These are phyloP conservation scores for Gleditsia sinensis DNA, from an alignment of 306 rosid species.

Conservation along the genomic window DNA sequence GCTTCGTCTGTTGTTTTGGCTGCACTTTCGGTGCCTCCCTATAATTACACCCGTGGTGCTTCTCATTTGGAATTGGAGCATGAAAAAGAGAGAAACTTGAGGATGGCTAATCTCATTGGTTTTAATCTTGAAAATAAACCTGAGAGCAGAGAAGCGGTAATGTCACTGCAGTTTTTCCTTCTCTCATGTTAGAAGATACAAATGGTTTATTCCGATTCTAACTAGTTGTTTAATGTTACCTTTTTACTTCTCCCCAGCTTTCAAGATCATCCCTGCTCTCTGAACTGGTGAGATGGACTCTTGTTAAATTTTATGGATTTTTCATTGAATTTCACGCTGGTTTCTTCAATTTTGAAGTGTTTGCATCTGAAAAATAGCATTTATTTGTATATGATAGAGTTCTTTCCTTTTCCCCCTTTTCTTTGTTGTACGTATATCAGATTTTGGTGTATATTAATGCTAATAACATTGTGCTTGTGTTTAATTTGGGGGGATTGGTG, in stretches of 20 bases:
- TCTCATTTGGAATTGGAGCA: conserved; percentile 88
- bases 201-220: conserved; percentile 25
- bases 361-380: background rate
- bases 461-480: no score
- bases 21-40: conserved; percentile 89
- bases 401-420: no score
- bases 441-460: no score
- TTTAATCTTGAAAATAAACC: conserved; percentile 83
- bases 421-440: no score
- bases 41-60: conserved; percentile 65
- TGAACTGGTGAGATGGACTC: conserved; percentile 40
- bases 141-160: conserved; percentile 94
- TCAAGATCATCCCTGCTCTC: background rate
- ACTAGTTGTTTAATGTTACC: conserved; percentile 20
- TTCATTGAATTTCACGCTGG: background rate
- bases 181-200: background rate
- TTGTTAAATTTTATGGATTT: background rate
- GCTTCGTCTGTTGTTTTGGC: conserved; percentile 98
- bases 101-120: conserved; percentile 91
- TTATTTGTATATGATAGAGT: background rate
- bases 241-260: background rate
- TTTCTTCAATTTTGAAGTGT: background rate
- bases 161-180: conserved; percentile 10
- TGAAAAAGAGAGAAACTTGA: conserved; percentile 86
- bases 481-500: no score